phyloP scores from a whole-genome alignment of 2,329 filamentous ascomycete species.

The Fusarium nisikadoi region DNA sequence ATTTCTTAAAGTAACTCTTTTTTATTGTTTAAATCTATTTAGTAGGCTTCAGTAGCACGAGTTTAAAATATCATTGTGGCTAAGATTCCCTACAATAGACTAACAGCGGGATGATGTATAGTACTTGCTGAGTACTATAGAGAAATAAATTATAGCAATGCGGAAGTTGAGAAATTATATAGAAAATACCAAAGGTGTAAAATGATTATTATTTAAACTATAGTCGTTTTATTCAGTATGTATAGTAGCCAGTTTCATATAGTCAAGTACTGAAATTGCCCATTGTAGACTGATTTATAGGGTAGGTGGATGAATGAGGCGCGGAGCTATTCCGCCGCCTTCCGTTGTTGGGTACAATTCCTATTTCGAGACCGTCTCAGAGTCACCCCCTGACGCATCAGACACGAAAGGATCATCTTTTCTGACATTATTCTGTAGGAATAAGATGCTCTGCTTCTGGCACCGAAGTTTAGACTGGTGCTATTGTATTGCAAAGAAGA shows the following conservation, averaged over 20 bases:
- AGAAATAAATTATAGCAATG: rapidly evolving
- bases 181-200: background rate
- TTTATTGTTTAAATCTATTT: rapidly evolving
- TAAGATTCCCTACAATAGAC: rapidly evolving
- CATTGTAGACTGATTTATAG: background rate
- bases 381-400: background rate
- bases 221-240: background rate
- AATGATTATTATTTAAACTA: too few relatives aligned
- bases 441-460: background rate
- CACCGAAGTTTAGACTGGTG: too few relatives aligned
- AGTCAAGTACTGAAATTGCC: too few relatives aligned
- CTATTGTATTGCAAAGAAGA: background rate
- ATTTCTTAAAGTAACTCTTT: too few relatives aligned
- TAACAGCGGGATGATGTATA: rapidly evolving
- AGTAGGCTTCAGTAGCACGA: rapidly evolving
- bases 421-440: background rate
- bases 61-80: rapidly evolving
- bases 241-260: rapidly evolving
- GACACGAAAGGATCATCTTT: background rate
- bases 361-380: background rate
- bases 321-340: background rate
- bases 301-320: background rate
- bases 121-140: rapidly evolving
- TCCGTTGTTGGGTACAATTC: background rate
- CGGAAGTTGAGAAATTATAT: rapidly evolving